phyloP scores from a whole-genome alignment of 2,329 filamentous ascomycete genomes.

The Dactylellina cionopaga region DNA sequence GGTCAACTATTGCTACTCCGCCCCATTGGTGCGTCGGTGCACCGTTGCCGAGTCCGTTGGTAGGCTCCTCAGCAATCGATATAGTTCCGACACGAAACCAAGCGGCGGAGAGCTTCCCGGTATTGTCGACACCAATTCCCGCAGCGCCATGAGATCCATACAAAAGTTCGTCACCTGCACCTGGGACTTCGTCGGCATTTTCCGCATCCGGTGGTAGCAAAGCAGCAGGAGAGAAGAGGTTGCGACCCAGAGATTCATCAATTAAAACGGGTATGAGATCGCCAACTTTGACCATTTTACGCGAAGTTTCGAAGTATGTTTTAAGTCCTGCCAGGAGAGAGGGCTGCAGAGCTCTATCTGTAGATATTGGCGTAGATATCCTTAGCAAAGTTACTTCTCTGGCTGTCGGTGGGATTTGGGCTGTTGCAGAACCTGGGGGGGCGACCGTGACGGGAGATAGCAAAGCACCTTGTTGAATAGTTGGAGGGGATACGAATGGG shows the following conservation, averaged over 20 bases:
- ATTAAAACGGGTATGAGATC: constrained; percentile 90
- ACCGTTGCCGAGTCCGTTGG: constrained; percentile 66
- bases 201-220: constrained; percentile 37
- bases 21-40: constrained; percentile 78
- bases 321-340: constrained; percentile 88
- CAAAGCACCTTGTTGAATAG: constrained; percentile 45
- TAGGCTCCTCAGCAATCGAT: constrained; percentile 60
- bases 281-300: constrained; percentile 82
- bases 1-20: constrained; percentile 85
- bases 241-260: constrained; percentile 83
- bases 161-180: constrained; percentile 75
- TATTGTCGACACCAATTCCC: constrained; percentile 64
- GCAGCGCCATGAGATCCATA: constrained; percentile 60
- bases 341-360: constrained; percentile 84
- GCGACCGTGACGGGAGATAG: constrained; percentile 59
- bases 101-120: constrained; percentile 69
- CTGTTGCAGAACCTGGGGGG: constrained; percentile 68
- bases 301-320: constrained; percentile 83
- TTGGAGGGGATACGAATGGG: constrained; percentile 42
- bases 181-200: constrained; percentile 63
- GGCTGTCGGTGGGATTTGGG: constrained; percentile 67
- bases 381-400: constrained; percentile 88
- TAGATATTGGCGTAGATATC: constrained; percentile 86
- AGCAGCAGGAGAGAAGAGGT: constrained; percentile 76
- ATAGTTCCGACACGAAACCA: constrained; percentile 94